Evolutionary conservation across 352 stramenopile species (phyloP), one percentile per base, ranked within the genome.

Genomic region (Phytopythium boreale): DNA sequence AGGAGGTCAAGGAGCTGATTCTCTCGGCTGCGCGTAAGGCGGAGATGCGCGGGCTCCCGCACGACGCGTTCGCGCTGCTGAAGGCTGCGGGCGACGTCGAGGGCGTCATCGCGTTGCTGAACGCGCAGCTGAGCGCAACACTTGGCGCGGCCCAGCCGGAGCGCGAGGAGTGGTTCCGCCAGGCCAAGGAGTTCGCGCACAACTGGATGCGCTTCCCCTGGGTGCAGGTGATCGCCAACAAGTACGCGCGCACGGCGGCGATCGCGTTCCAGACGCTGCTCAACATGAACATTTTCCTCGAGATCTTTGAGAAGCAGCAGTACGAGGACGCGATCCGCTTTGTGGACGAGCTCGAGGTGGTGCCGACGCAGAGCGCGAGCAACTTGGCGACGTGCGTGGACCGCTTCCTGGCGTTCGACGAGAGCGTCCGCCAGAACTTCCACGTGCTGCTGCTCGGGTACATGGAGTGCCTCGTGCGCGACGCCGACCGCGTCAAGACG

Each of bases 141-240:
- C 68, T 95, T 11, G 74, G 74, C 0, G 82, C 84, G 4, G 64
- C 85, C 7, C 77, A 69, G 14, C 59, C 74, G 43, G 84, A 95
- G 51, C 87, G 87, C 29, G 80, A 92, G 56, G 79, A 92, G 52
- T 93, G 84, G 82, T 92, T 94, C 69, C 82, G 84, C 41, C 77
- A 92, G 56, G 82, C 84, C 4, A 90, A 92, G 64, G 80, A 89
- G 53, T 95, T 95, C 74, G 83, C 84, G 11, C 84, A 95, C 58
- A 85, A 90, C 63, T 95, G 87, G 87, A 90, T 95, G 79, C 83
- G 85, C 22, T 90, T 90, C 64, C 82, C 87, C 12, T 95, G 87
- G 87, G 87, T 91, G 24, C 82, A 91, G 52, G 68, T 70, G 0
- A 76, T 95, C 61, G 83, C 83, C 2, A 92, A 90, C 67, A 79